Conservation (phyloP, 768 basidiomycete species). For the Rubroboletus satanas region DNA sequence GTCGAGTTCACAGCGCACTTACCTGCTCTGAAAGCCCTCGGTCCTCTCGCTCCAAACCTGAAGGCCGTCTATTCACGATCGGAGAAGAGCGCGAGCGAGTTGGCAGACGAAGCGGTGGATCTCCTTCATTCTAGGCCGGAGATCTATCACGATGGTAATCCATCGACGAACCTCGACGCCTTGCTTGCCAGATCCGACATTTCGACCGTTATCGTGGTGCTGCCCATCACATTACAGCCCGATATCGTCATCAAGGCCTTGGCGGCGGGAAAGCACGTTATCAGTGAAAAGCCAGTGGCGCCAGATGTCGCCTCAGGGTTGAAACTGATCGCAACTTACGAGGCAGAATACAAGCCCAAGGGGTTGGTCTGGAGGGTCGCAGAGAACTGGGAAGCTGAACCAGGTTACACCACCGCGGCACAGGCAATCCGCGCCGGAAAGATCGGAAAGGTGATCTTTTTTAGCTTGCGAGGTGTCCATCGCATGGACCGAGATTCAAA, state of each 20-base stretch:
- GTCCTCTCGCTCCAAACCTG: slow-evolving; percentile 41
- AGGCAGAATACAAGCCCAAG: slow-evolving; percentile 58
- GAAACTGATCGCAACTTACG: slow-evolving; percentile 63
- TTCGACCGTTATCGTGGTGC: slow-evolving; percentile 64
- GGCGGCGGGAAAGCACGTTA: slow-evolving; percentile 79
- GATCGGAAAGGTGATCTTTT: slow-evolving; percentile 71
- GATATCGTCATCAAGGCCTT: slow-evolving; percentile 58
- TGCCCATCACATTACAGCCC: slow-evolving; percentile 78
- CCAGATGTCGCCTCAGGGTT: slow-evolving; percentile 62
- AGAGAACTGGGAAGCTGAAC: slow-evolving; percentile 73
- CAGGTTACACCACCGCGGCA: slow-evolving; percentile 43
- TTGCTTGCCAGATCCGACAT: slow-evolving; percentile 70
- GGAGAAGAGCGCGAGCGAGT: slow-evolving; percentile 49
- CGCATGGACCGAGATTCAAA: slow-evolving; percentile 59
- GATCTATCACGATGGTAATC: slow-evolving; percentile 55
- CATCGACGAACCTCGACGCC: slow-evolving; percentile 46
- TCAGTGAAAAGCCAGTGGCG: slow-evolving; percentile 86
- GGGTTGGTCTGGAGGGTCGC: slow-evolving; percentile 78
- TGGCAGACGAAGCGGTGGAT: slow-evolving; percentile 45
- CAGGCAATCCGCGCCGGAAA: slow-evolving; percentile 51
- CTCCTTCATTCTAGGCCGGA: slow-evolving; percentile 40
- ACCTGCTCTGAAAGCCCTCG: slow-evolving; percentile 63
- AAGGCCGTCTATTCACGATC: slow-evolving; percentile 83
- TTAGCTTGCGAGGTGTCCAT: slow-evolving; percentile 51
- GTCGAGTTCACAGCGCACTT: slow-evolving; percentile 57